Percentiles rank a stretch among this genome's conserved stretches.
phyloP scores from a whole-genome alignment of 2,329 filamentous ascomycete species.

The Phoma sp. region DNA sequence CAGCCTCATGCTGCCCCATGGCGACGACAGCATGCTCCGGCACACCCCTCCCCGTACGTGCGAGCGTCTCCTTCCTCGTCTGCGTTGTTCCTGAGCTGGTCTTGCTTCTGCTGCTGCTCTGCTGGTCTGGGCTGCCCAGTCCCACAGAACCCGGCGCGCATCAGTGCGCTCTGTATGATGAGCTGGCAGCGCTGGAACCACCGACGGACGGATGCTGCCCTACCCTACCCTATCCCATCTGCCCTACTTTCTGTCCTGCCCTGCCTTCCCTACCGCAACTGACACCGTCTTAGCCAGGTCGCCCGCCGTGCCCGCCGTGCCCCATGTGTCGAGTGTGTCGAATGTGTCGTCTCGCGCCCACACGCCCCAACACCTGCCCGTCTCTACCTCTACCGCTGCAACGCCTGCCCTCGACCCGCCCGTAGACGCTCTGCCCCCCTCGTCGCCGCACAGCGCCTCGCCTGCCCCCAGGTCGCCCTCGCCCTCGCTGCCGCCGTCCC shows the following conservation, averaged over 20 bases:
- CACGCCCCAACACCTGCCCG: conserved; percentile 54
- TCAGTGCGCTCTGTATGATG: conserved; percentile 50
- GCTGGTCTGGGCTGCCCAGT: conserved; percentile 30
- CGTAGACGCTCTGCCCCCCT: conserved; percentile 55
- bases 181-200: conserved; percentile 39
- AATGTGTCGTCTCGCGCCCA: conserved; percentile 60
- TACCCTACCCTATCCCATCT: not conserved
- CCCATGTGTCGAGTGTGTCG: conserved; percentile 20
- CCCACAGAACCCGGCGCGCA: conserved; percentile 23
- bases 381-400: conserved; percentile 57
- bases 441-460: conserved; percentile 41
- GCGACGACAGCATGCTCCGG: conserved; percentile 44
- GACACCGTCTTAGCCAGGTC: conserved; percentile 55
- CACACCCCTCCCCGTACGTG: conserved; percentile 64
- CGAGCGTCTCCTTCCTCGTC: not conserved
- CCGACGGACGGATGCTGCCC: conserved; percentile 2
- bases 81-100: too few species aligned
- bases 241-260: not conserved
- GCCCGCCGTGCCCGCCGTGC: conserved; percentile 58
- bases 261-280: conserved; percentile 12
- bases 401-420: conserved; percentile 55
- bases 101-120: not conserved
- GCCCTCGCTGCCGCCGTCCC: conserved; percentile 4
- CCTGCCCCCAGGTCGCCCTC: conserved; percentile 59
- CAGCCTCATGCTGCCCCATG: conserved; percentile 22